Evolutionary conservation across 1,284 basidiomycete genomes (phyloP).

Genomic region (Sparassis latifolia): DNA sequence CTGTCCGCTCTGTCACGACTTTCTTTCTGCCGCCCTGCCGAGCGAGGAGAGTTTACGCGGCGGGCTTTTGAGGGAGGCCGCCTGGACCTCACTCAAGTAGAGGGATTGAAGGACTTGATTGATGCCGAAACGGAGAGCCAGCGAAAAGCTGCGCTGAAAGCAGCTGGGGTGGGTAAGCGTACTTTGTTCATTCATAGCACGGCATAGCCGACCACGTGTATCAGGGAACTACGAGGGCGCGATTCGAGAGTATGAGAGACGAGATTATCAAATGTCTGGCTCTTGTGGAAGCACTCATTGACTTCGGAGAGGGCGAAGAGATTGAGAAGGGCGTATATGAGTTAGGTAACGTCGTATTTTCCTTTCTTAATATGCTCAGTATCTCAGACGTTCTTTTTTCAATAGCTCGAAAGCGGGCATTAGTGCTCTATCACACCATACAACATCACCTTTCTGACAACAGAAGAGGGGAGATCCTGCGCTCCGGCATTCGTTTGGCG

Average conservation of each 20-base stretch:
- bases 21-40: conserved; percentile 65
- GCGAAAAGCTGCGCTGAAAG: conserved; percentile 63
- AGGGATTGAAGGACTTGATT: conserved; percentile 79
- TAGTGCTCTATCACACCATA: conserved; percentile 44
- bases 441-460: conserved; percentile 55
- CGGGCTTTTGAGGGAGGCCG: conserved; percentile 75
- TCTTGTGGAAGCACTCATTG: conserved; percentile 81
- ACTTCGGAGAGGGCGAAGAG: conserved; percentile 87
- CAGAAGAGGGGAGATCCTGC: conserved; percentile 74
- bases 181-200: too few species aligned
- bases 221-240: conserved; percentile 53
- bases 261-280: conserved; percentile 69
- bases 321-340: conserved; percentile 73
- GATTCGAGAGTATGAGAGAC: conserved; percentile 57
- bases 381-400: not conserved
- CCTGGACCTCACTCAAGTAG: conserved; percentile 79
- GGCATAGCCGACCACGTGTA: too few species aligned
- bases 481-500: conserved; percentile 74
- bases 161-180: conserved; percentile 46
- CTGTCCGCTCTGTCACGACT: conserved; percentile 56
- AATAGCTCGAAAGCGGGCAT: conserved; percentile 43
- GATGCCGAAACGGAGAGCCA: conserved; percentile 83
- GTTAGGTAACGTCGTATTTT: conserved; percentile 36
- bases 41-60: conserved; percentile 83
- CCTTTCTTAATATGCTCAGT: not conserved